Evolutionary conservation across 2,329 filamentous ascomycete species (phyloP), one percentile per base, ranked within the genome.

Genomic region (Ciborinia camelliae): DNA sequence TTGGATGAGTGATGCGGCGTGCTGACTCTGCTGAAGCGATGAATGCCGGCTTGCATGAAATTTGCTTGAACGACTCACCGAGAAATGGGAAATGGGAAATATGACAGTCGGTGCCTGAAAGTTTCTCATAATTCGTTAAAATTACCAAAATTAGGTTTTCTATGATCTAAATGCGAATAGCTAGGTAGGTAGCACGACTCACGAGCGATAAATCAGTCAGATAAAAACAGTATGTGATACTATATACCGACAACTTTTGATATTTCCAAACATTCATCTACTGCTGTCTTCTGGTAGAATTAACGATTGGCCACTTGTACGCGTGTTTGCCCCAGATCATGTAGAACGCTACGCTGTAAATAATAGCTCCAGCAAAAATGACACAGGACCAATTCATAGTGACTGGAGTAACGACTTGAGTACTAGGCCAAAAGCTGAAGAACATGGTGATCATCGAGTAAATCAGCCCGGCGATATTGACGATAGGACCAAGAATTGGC

Each of bases 301-400:
- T 69, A 18, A 71, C 67, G 47, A 79, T 71, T 6, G 82, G 82
- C 2, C 82, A 81, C 14, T 78, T 76, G 57, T 82, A 84, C 58
- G 77, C 76, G 51, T 77, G 75, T 57, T 73, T 76, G 0, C 63
- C 66, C 54, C 55, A 58, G n/a, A 65, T 41, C 15, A 63, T 20
- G 48, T 64, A 66, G 8, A 65, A 67, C 4, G 52, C 9, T 9
- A 64, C 32, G n/a, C 57, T 54, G 26, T 63, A 63, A 18, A 60
- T 18, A 4, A 67, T 18, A 14, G 30, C 54, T 12, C 50, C 53
- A 48, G 43, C 53, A 50, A 65, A 67, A 14, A 67, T 48, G 10
- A 67, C 12, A 14, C 53, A 59, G n/a, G 54, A 59, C 32, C 43
- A 67, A 30, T 67, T 67, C 66, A 65, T 65, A 14, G 51, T 62